Evolutionary conservation across 768 basidiomycete genomes (phyloP), one percentile per base, ranked within the genome.

Genomic region (Cubamyces lactineus): DNA sequence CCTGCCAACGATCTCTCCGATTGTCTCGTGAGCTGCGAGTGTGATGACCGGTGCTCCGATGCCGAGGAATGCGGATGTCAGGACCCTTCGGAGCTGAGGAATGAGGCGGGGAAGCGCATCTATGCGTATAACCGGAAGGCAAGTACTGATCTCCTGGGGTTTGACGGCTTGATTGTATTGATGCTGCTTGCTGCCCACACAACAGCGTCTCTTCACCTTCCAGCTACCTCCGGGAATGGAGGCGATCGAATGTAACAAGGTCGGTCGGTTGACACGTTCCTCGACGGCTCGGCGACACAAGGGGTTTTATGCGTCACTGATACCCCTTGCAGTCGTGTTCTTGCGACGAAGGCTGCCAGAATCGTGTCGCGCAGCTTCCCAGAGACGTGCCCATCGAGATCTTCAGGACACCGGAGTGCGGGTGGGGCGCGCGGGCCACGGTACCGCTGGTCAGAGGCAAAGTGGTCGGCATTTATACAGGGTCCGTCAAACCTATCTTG

Each of bases 221-320:
- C 71, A 75, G 11, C 56, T 76, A 1, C 72, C 71, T 24, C 74
- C 70, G 15, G 83, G 83, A 0, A 67, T 73, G 0, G 83, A 86
- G 49, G 83, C 87, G 12, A 78, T 88, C 5, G 88, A 91, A 70
- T 91, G 88, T 62, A 90, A 88, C 63, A 74, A 79, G 69, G 88
- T 85, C 67, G 50, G 77, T 45, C n/a, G n/a, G 30, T 39, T 4
- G 19, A 38, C 23, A 3, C 2, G 17, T 47, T 41, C 15, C 5
- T 16, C 38, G 28, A 45, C 34, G 39, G 16, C 15, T 13, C 30
- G 28, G 16, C n/a, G 19, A 17, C 57, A 5, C 24, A 15, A 34
- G 34, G 4, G 34, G 9, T 34, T 34, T 6, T 6, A 7, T 6
- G 34, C 34, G 9, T 34, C 34, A 11, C 34, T 34, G 34, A 34